Percentiles rank a stretch among this genome's conserved stretches.
Evolutionary conservation across 1,284 basidiomycete species (phyloP).

Genomic region (Exobasidium rhododendri): DNA sequence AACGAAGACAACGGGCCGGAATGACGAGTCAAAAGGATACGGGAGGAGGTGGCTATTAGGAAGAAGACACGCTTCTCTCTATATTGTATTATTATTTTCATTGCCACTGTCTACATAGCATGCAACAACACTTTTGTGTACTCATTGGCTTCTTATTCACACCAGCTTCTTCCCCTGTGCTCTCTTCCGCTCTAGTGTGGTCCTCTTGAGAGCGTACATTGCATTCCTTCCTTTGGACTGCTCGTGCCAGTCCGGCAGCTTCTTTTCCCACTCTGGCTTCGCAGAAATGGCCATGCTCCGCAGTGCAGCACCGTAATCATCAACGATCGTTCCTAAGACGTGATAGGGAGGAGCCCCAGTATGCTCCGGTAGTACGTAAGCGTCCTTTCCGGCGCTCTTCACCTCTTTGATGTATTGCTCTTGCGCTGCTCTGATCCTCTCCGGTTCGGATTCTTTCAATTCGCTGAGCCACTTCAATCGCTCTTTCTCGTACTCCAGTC

Average conservation of each 20-base stretch:
- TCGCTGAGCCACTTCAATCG: constrained; percentile 10
- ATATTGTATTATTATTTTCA: constrained; percentile 4
- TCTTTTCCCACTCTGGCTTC: constrained; percentile 11
- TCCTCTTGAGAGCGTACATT: constrained; percentile 29
- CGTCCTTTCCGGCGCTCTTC: background rate
- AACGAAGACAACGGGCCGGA: constrained; percentile 80
- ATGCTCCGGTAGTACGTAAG: constrained; percentile 3
- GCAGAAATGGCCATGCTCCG: constrained; percentile 14
- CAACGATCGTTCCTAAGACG: constrained; percentile 7
- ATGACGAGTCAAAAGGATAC: constrained; percentile 60
- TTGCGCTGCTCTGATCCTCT: background rate
- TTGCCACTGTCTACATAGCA: background rate
- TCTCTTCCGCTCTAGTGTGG: background rate
- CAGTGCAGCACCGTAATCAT: constrained; percentile 20
- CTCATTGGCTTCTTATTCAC: background rate
- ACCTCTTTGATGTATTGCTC: background rate
- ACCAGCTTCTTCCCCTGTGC: background rate
- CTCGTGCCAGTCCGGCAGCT: constrained; percentile 28
- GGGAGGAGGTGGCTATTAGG: constrained; percentile 25
- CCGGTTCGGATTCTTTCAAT: background rate
- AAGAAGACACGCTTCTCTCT: background rate
- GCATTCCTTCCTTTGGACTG: constrained; percentile 18
- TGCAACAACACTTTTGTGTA: background rate
- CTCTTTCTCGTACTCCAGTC: constrained; percentile 18
- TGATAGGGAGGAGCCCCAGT: constrained; percentile 8